These are phyloP conservation scores for Candida pseudoviswanathii DNA, from an alignment of 1,139 yeast species.

Conservation along the genomic window DNA sequence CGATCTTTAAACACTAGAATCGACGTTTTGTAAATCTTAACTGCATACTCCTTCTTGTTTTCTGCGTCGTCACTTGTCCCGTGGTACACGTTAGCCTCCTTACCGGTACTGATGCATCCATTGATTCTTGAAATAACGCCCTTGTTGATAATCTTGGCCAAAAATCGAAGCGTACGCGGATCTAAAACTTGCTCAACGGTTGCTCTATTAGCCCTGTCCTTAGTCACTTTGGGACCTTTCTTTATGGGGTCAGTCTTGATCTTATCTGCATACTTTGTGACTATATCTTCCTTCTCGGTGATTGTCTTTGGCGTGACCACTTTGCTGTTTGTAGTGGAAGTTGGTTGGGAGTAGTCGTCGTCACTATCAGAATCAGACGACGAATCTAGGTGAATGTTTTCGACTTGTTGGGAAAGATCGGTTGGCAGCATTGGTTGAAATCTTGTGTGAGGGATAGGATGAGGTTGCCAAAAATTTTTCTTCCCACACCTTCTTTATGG, in stretches of 20 bases:
- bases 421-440: slow-evolving; percentile 1
- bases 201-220: slow-evolving; percentile 90
- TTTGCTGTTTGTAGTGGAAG: background rate
- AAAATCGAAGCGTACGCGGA: slow-evolving; percentile 85
- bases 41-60: slow-evolving; percentile 63
- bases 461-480: slow-evolving; percentile 6
- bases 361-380: slow-evolving; percentile 18
- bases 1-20: slow-evolving; percentile 94
- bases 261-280: slow-evolving; percentile 61
- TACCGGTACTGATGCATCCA: slow-evolving; percentile 96
- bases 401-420: slow-evolving; percentile 5
- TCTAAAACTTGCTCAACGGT: slow-evolving; percentile 96
- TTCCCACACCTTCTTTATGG: background rate
- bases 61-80: slow-evolving; percentile 70
- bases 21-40: slow-evolving; percentile 94
- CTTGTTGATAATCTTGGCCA: slow-evolving; percentile 77
- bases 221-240: slow-evolving; percentile 57
- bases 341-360: slow-evolving; percentile 11
- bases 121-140: slow-evolving; percentile 84
- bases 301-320: slow-evolving; percentile 19
- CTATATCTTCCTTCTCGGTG: slow-evolving; percentile 58
- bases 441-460: background rate
- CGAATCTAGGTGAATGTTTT: slow-evolving; percentile 3
- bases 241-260: slow-evolving; percentile 66
- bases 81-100: slow-evolving; percentile 97